These are phyloP conservation scores for Leccinellum luteum DNA, from an alignment of 768 basidiomycete species.

Conservation along the genomic window DNA sequence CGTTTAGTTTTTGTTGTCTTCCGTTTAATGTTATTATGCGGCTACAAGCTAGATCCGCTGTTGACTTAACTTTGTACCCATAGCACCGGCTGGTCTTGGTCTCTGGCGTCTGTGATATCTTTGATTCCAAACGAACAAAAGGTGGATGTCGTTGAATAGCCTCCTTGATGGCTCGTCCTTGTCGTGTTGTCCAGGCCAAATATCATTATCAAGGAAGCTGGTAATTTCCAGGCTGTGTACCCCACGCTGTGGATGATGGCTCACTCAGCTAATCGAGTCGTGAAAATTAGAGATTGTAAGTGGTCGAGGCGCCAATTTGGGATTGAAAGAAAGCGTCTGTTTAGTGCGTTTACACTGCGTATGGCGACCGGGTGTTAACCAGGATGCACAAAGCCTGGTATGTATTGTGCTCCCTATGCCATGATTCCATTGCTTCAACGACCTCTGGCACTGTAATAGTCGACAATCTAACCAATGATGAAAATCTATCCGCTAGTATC, in stretches of 20 bases:
- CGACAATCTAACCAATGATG: background rate
- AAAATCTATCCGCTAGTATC: background rate
- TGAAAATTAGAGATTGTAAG: background rate
- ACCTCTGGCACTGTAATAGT: background rate
- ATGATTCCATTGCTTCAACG: background rate
- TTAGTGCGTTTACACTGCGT: background rate
- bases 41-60: background rate
- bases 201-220: background rate
- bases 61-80: background rate
- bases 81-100: background rate
- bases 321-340: background rate
- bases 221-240: background rate
- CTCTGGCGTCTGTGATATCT: background rate
- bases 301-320: background rate
- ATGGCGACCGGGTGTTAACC: background rate
- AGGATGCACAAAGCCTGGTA: background rate
- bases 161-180: background rate
- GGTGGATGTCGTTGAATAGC: background rate
- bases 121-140: background rate
- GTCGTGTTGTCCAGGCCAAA: background rate
- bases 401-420: background rate
- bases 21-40: background rate
- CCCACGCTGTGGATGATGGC: background rate
- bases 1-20: background rate
- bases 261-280: background rate